These are phyloP conservation scores for Paracamarosporium sp. DNA, from an alignment of 2,329 filamentous ascomycete genomes.

Conservation along the genomic window DNA sequence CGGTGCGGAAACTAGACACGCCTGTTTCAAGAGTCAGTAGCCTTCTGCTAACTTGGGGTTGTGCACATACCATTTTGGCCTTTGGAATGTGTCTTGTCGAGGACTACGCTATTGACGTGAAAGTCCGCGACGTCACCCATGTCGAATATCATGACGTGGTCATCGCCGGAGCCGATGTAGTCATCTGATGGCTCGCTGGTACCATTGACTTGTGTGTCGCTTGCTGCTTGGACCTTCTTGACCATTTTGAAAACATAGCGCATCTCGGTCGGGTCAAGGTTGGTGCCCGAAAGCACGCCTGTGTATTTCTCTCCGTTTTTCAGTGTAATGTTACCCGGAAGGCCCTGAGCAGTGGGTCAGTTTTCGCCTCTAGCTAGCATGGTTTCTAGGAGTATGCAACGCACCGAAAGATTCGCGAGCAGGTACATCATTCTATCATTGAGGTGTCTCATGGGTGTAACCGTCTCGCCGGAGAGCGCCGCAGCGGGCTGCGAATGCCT, in stretches of 20 bases:
- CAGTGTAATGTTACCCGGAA: slow-evolving; percentile 61
- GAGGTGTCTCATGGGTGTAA: slow-evolving; percentile 63
- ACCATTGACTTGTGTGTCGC: slow-evolving; percentile 55
- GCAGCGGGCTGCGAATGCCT: slow-evolving; percentile 50
- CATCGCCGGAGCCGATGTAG: slow-evolving; percentile 56
- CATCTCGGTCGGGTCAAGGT: slow-evolving; percentile 59
- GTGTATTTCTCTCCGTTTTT: slow-evolving; percentile 67
- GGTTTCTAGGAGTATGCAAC: slow-evolving; percentile 28
- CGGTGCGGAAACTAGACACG: slow-evolving; percentile 76
- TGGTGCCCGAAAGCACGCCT: slow-evolving; percentile 66
- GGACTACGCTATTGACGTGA: slow-evolving; percentile 59
- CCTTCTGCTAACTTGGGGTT: slow-evolving; percentile 5
- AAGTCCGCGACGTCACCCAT: slow-evolving; percentile 66
- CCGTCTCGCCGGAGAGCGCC: slow-evolving; percentile 54
- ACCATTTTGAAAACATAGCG: slow-evolving; percentile 72
- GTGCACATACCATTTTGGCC: slow-evolving; percentile 63
- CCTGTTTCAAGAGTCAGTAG: slow-evolving; percentile 10
- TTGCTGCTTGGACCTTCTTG: slow-evolving; percentile 54
- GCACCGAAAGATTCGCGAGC: slow-evolving; percentile 65
- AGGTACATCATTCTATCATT: slow-evolving; percentile 67
- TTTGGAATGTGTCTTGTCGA: slow-evolving; percentile 59
- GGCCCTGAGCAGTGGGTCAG: slow-evolving; percentile 55
- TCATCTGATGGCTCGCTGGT: slow-evolving; percentile 47
- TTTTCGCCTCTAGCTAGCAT: not conserved
- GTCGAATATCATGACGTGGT: slow-evolving; percentile 65